Percentiles rank a stretch among this genome's conserved stretches.
These are phyloP conservation scores for Hypoxylon sp. DNA, from an alignment of 2,329 filamentous ascomycete species.

Conservation along the genomic window DNA sequence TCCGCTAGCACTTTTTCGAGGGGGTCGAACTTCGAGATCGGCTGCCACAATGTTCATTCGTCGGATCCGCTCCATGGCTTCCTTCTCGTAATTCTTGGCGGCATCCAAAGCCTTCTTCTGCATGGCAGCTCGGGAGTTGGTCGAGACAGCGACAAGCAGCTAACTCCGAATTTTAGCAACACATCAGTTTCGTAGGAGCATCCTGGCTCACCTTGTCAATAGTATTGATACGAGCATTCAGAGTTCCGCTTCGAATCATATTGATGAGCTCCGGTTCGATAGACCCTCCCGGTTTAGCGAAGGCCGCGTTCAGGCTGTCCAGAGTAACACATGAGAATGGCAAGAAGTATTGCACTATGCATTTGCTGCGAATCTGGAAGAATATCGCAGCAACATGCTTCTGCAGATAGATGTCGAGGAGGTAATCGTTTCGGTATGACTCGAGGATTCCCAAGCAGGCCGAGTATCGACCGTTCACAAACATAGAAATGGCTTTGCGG, in stretches of 20 bases:
- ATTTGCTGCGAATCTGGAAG: slow-evolving; percentile 83
- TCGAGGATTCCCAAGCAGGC: slow-evolving; percentile 86
- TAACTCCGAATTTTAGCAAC: slow-evolving; percentile 52
- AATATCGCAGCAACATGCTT: slow-evolving; percentile 79
- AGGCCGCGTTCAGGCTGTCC: slow-evolving; percentile 80
- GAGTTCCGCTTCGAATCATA: slow-evolving; percentile 79
- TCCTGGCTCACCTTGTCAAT: slow-evolving; percentile 73
- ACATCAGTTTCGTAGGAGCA: slow-evolving; percentile 1
- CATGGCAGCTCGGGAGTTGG: slow-evolving; percentile 74
- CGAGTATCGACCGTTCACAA: slow-evolving; percentile 91
- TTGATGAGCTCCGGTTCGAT: slow-evolving; percentile 80
- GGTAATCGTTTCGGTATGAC: slow-evolving; percentile 83
- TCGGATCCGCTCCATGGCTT: slow-evolving; percentile 80
- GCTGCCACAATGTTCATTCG: slow-evolving; percentile 81
- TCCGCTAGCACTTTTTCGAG: slow-evolving; percentile 35
- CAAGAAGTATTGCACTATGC: slow-evolving; percentile 91
- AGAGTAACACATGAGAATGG: slow-evolving; percentile 91
- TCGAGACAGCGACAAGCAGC: slow-evolving; percentile 79
- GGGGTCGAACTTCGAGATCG: slow-evolving; percentile 76
- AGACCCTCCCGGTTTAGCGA: slow-evolving; percentile 71
- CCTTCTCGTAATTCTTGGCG: slow-evolving; percentile 78
- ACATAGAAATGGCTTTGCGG: slow-evolving; percentile 88
- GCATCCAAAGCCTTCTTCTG: slow-evolving; percentile 77
- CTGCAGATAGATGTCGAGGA: slow-evolving; percentile 89
- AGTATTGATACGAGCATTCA: slow-evolving; percentile 86